phyloP scores from a whole-genome alignment of 148 eudicot species.

The Diospyros lotus region DNA sequence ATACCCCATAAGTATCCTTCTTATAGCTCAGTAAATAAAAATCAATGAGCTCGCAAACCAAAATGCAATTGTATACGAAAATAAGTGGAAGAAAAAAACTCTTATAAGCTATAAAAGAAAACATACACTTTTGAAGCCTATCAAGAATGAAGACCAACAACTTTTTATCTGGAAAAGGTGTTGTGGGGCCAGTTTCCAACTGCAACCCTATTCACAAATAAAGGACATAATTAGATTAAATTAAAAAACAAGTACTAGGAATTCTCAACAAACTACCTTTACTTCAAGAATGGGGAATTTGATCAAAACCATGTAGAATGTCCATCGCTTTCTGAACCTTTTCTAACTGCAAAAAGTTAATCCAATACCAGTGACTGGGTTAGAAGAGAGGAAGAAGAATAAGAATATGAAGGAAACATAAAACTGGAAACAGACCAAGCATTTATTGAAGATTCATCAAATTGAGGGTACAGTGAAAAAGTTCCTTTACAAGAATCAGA shows the following conservation, averaged over 20 bases:
- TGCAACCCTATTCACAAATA: constrained; percentile 31
- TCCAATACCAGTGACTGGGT: constrained; percentile 12
- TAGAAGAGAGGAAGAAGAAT: not conserved
- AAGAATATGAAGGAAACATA: no score
- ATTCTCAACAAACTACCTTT: not conserved
- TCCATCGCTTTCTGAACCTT: constrained; percentile 20
- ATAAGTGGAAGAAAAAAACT: no score
- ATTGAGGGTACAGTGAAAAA: no score
- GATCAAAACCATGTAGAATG: constrained; percentile 24
- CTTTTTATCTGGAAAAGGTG: constrained; percentile 52
- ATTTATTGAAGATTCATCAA: no score
- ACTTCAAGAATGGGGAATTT: not conserved
- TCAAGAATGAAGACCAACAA: constrained; percentile 50
- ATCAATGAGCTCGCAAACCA: no score
- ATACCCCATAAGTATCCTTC: no score
- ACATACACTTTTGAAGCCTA: constrained; percentile 49
- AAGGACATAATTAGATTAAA: not conserved
- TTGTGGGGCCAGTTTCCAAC: constrained; percentile 36
- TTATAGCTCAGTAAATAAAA: no score
- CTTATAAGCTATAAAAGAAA: not conserved
- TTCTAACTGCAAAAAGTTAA: constrained; percentile 27
- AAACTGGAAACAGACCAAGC: no score
- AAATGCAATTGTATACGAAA: no score
- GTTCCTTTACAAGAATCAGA: no score
- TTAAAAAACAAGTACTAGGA: not conserved